Conservation (phyloP, 768 basidiomycete species). For the Crassisporium funariophilum region DNA sequence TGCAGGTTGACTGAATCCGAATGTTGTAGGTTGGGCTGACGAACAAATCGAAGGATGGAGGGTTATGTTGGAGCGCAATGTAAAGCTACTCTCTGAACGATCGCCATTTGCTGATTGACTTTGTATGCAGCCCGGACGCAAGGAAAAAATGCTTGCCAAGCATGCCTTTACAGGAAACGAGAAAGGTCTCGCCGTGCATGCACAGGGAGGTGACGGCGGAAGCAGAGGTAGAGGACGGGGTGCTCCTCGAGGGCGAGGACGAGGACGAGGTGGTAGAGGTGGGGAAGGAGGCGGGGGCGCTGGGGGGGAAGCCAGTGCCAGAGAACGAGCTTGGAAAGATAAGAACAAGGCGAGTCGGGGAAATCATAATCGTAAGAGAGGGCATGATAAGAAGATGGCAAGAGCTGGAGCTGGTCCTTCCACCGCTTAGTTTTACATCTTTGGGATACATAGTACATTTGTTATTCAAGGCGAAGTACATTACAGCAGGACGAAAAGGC, state of each 20-base stretch:
- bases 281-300: slow-evolving; percentile 44
- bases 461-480: too few relatives aligned
- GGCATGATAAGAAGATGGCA: slow-evolving; percentile 89
- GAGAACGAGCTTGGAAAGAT: slow-evolving; percentile 73
- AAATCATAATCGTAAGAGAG: slow-evolving; percentile 79
- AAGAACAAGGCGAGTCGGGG: slow-evolving; percentile 73
- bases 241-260: slow-evolving; percentile 22
- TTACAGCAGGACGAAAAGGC: too few relatives aligned
- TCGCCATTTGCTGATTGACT: background rate
- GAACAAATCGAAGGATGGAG: slow-evolving; percentile 93
- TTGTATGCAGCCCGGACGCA: slow-evolving; percentile 35
- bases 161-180: slow-evolving; percentile 76
- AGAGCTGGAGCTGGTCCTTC: slow-evolving; percentile 41
- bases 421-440: too few relatives aligned
- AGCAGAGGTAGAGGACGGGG: slow-evolving; percentile 21
- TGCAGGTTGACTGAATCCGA: slow-evolving; percentile 1
- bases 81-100: slow-evolving; percentile 29
- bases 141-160: slow-evolving; percentile 73
- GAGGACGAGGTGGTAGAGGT: slow-evolving; percentile 38
- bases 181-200: slow-evolving; percentile 22
- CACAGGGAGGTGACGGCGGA: slow-evolving; percentile 17
- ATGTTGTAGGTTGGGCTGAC: slow-evolving; percentile 64
- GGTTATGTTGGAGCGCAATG: slow-evolving; percentile 87
- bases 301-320: slow-evolving; percentile 42
- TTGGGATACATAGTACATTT: too few relatives aligned